Evolutionary conservation across 208 protist species (phyloP).

Genomic region (Angomonas ambiguus): DNA sequence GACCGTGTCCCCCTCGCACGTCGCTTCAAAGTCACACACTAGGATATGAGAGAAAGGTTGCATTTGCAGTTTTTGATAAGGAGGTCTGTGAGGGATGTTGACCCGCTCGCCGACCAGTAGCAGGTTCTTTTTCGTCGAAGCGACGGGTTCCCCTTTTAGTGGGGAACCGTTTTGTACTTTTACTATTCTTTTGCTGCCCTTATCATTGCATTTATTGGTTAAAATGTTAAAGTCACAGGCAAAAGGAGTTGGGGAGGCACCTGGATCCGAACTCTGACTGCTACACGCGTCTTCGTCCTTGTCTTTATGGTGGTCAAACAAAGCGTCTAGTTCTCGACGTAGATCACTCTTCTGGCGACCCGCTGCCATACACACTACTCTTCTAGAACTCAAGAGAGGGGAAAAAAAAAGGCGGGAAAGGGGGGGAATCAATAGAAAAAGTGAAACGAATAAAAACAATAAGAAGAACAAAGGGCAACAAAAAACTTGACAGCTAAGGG

Average conservation of each 20-base stretch:
- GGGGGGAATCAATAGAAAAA: conserved; percentile 16
- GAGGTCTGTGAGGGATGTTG: conserved; percentile 25
- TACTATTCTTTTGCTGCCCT: neutral
- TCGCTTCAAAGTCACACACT: conserved; percentile 92
- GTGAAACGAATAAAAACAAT: neutral
- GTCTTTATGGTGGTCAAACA: neutral
- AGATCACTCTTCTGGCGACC: neutral
- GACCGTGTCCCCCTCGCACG: conserved; percentile 65
- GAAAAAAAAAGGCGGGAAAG: conserved; percentile 11
- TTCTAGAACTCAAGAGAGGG: neutral
- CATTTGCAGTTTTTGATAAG: conserved; percentile 29
- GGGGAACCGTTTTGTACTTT: neutral
- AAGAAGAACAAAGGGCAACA: conserved; percentile 13
- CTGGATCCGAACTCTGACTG: neutral
- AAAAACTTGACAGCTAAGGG: neutral
- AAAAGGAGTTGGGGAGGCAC: neutral
- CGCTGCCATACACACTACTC: too few species aligned
- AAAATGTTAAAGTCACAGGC: neutral
- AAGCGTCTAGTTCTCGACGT: neutral
- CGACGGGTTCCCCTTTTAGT: neutral
- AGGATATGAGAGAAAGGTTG: conserved; percentile 90
- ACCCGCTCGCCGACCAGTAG: neutral
- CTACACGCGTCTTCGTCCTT: neutral
- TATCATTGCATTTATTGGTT: neutral
- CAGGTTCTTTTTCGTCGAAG: neutral